Percentiles rank a stretch among this genome's conserved stretches.
phyloP scores from a whole-genome alignment of 139 green algal species.

The Chlorella ohadii region DNA sequence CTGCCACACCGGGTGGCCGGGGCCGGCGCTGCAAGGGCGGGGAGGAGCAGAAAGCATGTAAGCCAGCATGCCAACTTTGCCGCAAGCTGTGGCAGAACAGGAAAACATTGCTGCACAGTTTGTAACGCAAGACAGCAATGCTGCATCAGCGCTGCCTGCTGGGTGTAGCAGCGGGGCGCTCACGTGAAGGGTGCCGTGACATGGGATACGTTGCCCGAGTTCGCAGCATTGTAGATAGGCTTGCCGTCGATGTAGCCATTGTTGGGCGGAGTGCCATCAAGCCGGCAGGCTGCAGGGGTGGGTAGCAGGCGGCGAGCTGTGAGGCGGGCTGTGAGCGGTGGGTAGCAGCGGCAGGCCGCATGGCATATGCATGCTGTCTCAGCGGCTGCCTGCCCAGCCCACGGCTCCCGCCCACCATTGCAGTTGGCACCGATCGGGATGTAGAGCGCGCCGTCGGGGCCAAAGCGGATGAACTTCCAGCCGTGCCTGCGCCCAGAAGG shows the following conservation, averaged over 20 bases:
- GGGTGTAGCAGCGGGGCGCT: neutral
- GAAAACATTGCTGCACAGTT: too few species aligned
- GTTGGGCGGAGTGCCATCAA: neutral
- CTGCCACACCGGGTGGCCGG: neutral
- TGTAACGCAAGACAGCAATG: too few species aligned
- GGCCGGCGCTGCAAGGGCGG: neutral
- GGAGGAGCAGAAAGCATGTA: too few species aligned
- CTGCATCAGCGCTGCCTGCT: too few species aligned
- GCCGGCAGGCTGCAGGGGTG: constrained; percentile 31
- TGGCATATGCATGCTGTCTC: too few species aligned
- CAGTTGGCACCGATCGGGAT: constrained; percentile 36
- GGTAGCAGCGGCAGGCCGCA: neutral
- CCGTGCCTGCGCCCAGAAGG: neutral
- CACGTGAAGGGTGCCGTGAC: neutral
- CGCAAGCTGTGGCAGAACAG: too few species aligned
- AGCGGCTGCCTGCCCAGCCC: neutral
- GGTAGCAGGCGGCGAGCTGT: neutral
- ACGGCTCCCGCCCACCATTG: neutral
- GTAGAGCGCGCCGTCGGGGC: constrained; percentile 44
- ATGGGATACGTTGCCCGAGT: neutral
- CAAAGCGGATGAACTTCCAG: constrained; percentile 48
- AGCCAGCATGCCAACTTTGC: too few species aligned
- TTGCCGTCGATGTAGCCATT: constrained; percentile 30
- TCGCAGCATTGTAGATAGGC: neutral
- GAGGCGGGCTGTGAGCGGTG: neutral